Evolutionary conservation across 805 yeast genomes (phyloP).

Genomic region (Saccharomycopsis capsularis): DNA sequence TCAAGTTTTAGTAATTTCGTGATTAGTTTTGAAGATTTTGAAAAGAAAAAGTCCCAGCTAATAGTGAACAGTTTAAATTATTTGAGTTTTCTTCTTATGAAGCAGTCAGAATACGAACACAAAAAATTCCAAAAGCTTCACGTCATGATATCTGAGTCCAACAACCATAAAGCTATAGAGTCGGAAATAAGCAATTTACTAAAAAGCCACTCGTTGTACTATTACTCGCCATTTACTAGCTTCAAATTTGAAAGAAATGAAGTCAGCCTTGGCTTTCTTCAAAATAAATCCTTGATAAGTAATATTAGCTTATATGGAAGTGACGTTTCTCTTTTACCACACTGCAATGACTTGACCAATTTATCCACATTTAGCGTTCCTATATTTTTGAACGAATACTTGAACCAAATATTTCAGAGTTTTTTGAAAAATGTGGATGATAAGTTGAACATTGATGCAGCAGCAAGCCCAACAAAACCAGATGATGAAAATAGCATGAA

Average conservation of each 20-base stretch:
- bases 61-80: conserved; percentile 19
- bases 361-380: conserved; percentile 12
- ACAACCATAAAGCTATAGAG: conserved; percentile 12
- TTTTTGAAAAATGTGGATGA: conserved; percentile 15
- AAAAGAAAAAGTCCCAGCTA: conserved; percentile 8
- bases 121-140: conserved; percentile 18
- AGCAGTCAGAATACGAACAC: conserved; percentile 21
- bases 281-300: not conserved
- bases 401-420: conserved; percentile 4
- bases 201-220: conserved; percentile 11
- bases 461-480: not conserved
- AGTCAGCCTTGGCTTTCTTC: not conserved
- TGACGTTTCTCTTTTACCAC: conserved; percentile 20
- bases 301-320: conserved; percentile 18
- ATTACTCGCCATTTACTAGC: conserved; percentile 15
- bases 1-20: conserved; percentile 5
- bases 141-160: conserved; percentile 12
- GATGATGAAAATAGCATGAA: not conserved
- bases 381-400: conserved; percentile 12
- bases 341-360: not conserved
- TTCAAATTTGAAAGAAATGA: conserved; percentile 17
- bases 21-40: conserved; percentile 11
- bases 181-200: conserved; percentile 11
- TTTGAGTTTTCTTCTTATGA: conserved; percentile 21
- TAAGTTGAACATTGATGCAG: conserved; percentile 7